A percentile compares a stretch with the other conserved stretches of the same genome.
These are phyloP conservation scores for Magnolia sinica DNA, from an alignment of 164 flowering plant genomes.

Conservation along the genomic window DNA sequence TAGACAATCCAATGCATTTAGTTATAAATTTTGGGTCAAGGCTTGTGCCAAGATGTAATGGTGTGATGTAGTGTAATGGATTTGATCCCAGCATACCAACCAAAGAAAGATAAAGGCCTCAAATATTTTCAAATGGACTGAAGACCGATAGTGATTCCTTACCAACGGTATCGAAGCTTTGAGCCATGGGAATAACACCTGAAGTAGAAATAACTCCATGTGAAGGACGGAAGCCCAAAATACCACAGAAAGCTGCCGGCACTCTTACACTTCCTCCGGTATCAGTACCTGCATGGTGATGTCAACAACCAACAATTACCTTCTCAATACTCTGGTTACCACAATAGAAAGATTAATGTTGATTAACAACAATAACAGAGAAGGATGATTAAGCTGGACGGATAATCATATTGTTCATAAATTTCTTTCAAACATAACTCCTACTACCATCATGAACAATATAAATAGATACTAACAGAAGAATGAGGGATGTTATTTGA, in stretches of 20 bases:
- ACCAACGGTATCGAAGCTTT: constrained; percentile 96
- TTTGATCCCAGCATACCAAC: neutral
- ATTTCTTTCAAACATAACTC: too few relatives aligned
- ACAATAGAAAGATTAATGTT: neutral
- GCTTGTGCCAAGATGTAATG: neutral
- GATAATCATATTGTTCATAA: too few relatives aligned
- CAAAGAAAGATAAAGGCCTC: neutral
- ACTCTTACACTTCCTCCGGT: constrained; percentile 93
- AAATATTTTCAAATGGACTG: neutral
- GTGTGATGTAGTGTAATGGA: neutral
- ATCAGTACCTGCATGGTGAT: constrained; percentile 64
- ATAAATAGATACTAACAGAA: too few relatives aligned
- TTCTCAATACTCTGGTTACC: neutral
- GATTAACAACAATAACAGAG: too few relatives aligned
- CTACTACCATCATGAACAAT: too few relatives aligned
- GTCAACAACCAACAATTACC: neutral
- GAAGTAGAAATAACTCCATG: constrained; percentile 60
- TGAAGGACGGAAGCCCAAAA: constrained; percentile 88
- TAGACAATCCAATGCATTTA: neutral
- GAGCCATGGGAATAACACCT: constrained; percentile 88
- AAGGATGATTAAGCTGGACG: too few relatives aligned
- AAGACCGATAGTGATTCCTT: constrained; percentile 19
- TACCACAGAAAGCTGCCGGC: constrained; percentile 88
- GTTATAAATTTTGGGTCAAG: neutral
- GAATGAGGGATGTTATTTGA: too few relatives aligned